Evolutionary conservation across 257 asterid species (phyloP).

Genomic region (Catharanthus roseus): DNA sequence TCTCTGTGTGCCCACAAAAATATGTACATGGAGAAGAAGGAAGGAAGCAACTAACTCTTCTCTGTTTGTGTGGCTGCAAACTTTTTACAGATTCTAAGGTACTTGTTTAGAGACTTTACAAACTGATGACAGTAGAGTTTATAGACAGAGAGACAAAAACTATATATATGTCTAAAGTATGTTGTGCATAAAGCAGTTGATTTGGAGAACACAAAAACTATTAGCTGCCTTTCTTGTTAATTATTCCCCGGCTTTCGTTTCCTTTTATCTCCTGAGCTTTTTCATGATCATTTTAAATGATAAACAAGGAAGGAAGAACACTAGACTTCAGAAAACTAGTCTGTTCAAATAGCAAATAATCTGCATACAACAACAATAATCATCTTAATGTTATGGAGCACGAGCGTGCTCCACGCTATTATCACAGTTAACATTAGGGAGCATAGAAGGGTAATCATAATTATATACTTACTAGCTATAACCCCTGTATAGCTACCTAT

Average conservation of each 20-base stretch:
- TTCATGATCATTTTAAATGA: not conserved
- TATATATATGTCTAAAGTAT: not conserved
- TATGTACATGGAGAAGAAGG: not conserved
- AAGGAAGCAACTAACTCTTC: not conserved
- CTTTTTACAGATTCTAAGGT: constrained; percentile 1
- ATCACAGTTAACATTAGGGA: not conserved
- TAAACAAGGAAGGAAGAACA: not conserved
- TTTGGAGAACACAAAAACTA: not conserved
- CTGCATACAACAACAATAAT: not conserved
- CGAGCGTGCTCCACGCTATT: not conserved
- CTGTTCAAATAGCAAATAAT: not conserved
- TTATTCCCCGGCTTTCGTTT: not conserved
- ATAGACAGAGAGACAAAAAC: not conserved
- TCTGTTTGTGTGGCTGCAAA: constrained; percentile 4
- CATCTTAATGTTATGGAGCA: not conserved
- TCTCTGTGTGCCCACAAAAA: not conserved
- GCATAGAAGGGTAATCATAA: not conserved
- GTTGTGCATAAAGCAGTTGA: not conserved
- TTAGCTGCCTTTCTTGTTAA: not conserved
- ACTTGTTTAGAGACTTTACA: not conserved
- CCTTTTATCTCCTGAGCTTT: not conserved
- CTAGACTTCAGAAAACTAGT: not conserved
- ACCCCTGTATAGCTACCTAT: not conserved
- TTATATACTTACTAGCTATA: not conserved
- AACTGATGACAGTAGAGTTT: not conserved